phyloP scores from a whole-genome alignment of 495 filamentous ascomycete species.

The Penicillium macrosclerotiorum region DNA sequence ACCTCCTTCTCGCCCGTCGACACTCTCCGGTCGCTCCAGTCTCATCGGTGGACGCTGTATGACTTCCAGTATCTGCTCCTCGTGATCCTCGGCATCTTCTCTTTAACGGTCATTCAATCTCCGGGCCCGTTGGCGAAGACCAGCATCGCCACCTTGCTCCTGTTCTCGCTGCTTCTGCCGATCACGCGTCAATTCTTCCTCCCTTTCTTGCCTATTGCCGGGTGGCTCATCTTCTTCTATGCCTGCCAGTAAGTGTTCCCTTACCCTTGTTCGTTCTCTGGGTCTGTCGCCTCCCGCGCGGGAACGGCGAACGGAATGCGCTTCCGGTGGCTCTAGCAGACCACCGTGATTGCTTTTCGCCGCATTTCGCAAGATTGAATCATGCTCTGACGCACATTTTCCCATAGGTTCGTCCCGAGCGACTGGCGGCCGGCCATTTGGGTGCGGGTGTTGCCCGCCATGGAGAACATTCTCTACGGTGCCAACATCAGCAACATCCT shows the following conservation, averaged over 20 bases:
- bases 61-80: conserved; percentile 83
- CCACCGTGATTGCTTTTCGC: background rate
- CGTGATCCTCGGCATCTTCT: conserved; percentile 72
- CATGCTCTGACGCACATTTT: background rate
- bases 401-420: conserved; percentile 71
- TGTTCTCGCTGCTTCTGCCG: conserved; percentile 74
- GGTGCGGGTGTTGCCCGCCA: conserved; percentile 89
- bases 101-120: conserved; percentile 71
- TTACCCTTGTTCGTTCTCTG: background rate
- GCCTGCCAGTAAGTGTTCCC: conserved; percentile 71
- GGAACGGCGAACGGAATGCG: conserved; percentile 4
- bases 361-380: background rate
- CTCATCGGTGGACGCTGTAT: conserved; percentile 78
- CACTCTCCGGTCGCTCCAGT: conserved; percentile 67
- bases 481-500: conserved; percentile 95
- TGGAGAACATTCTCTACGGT: conserved; percentile 96
- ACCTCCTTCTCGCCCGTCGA: conserved; percentile 77
- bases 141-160: conserved; percentile 60
- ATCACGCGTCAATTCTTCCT: conserved; percentile 88
- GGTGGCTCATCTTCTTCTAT: conserved; percentile 86
- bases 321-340: background rate
- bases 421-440: conserved; percentile 88
- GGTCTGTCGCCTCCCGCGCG: conserved; percentile 4
- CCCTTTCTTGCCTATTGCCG: conserved; percentile 78
- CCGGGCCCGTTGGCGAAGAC: conserved; percentile 73